These are phyloP conservation scores for Paramecium primaurelia DNA, from an alignment of 73 alveolate genomes.

Conservation along the genomic window DNA sequence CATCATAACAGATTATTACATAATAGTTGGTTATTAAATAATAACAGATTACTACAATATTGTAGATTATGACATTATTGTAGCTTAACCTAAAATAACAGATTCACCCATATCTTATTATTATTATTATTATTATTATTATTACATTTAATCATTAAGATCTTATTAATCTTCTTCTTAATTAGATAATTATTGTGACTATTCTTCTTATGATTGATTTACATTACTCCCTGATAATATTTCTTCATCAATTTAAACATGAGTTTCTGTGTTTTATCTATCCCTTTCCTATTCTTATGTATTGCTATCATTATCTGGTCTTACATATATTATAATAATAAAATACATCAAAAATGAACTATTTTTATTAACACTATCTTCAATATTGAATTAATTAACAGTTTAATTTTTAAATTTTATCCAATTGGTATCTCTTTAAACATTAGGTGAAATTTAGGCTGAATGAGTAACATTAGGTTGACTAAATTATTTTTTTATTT, in stretches of 20 bases:
- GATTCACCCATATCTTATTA: background rate
- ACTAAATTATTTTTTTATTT: background rate
- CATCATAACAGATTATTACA: background rate
- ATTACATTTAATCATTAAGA: background rate
- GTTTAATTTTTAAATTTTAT: background rate
- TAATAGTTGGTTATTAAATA: background rate
- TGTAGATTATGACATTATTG: background rate
- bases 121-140: background rate
- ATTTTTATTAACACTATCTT: background rate
- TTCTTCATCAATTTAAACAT: background rate
- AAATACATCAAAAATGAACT: background rate
- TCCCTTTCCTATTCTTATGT: background rate
- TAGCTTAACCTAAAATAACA: background rate
- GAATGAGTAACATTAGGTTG: background rate
- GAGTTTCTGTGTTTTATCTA: background rate
- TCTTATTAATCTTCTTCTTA: background rate
- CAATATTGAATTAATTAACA: background rate
- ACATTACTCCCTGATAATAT: background rate
- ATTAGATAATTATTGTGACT: background rate
- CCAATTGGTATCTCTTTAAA: background rate
- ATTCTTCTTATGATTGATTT: background rate
- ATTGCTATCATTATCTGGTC: background rate
- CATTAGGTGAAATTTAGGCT: background rate
- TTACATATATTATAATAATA: background rate
- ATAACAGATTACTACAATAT: background rate